A percentile compares a stretch with the other conserved stretches of the same genome.
Evolutionary conservation across 2,329 filamentous ascomycete species (phyloP).

Genomic region (Fusarium buxicola): DNA sequence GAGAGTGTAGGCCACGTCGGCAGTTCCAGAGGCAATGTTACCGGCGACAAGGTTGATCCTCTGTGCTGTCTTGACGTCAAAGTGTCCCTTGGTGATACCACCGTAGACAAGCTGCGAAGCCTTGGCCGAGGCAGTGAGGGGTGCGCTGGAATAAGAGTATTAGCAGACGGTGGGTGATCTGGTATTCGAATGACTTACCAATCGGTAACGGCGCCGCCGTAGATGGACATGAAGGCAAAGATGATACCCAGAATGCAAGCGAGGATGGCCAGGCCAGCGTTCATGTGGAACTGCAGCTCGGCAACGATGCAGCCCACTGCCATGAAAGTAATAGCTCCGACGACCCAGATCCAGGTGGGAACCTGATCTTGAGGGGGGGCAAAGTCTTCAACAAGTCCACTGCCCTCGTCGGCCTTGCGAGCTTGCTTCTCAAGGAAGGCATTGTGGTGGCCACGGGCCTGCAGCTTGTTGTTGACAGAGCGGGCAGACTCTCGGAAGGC

Average conservation of each 20-base stretch:
- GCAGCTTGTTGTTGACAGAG: constrained; percentile 48
- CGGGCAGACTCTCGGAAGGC: constrained; percentile 48
- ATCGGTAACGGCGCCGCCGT: constrained; percentile 65
- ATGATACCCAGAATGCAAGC: constrained; percentile 67
- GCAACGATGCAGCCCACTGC: constrained; percentile 64
- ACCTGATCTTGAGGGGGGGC: constrained; percentile 59
- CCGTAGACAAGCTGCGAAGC: constrained; percentile 76
- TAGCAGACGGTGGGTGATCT: background rate
- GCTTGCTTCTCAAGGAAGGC: constrained; percentile 52
- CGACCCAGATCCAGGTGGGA: constrained; percentile 65
- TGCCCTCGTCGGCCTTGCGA: constrained; percentile 48
- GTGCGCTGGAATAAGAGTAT: constrained; percentile 53
- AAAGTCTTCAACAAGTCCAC: constrained; percentile 54
- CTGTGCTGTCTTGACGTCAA: constrained; percentile 64
- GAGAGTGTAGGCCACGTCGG: constrained; percentile 64
- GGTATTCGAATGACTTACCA: constrained; percentile 45
- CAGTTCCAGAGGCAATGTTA: constrained; percentile 66
- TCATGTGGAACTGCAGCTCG: constrained; percentile 66
- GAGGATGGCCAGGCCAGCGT: constrained; percentile 66
- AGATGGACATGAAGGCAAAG: constrained; percentile 66
- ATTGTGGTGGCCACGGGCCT: constrained; percentile 48
- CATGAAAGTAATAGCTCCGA: constrained; percentile 60
- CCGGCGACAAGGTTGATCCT: constrained; percentile 74
- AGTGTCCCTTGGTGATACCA: constrained; percentile 68
- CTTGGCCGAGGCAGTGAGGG: constrained; percentile 74